Evolutionary conservation across 352 stramenopile species (phyloP), one percentile per base, ranked within the genome.

Genomic region (Globisporangium cystogenes): DNA sequence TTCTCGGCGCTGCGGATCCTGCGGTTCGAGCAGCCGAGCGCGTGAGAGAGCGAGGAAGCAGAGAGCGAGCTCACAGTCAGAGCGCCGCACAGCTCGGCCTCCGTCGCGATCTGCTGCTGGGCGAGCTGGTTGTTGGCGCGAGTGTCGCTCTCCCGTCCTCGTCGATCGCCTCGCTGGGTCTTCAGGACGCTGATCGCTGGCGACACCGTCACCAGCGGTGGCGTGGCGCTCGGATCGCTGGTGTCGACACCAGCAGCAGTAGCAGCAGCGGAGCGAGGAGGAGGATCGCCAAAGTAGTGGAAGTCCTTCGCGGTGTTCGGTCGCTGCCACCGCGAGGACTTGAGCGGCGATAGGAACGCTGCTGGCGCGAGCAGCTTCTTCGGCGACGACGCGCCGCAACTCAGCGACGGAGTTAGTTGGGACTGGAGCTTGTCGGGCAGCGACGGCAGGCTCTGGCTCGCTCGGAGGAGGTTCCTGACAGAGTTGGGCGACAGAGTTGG

Each of bases 271-370:
- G n/a, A n/a, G n/a, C n/a, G n/a, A n/a, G 27, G 29, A 41, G 46
- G 47, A 14, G 33, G n/a, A 14, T 58, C 35, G 16, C 49, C 20
- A 14, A 62, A 11, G 4, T 47, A 44, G 16, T 53, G 42, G 41
- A 62, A 62, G 3, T 26, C 42, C 26, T 41, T 48, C 6, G 26
- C 26, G 7, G 31, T 27, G 1, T 23, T 42, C n/a, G 20, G 45
- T n/a, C 37, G 42, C 16, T n/a, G n/a, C n/a, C 52, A 24, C 24
- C 39, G 27, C 16, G 57, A 48, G 1, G 23, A 26, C 54, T 78
- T 78, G 11, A 76, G 45, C 27, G 64, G 64, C 5, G 69, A 76
- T 20, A 78, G 59, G 50, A 65, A 57, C 15, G 64, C 44, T 0
- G 57, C 57, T n/a, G 57, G 21, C 41, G 49, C 43, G 43, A 57